Evolutionary conservation across 2,329 filamentous ascomycete species (phyloP), one percentile per base, ranked within the genome.

Genomic region (Arthroderma sp.): DNA sequence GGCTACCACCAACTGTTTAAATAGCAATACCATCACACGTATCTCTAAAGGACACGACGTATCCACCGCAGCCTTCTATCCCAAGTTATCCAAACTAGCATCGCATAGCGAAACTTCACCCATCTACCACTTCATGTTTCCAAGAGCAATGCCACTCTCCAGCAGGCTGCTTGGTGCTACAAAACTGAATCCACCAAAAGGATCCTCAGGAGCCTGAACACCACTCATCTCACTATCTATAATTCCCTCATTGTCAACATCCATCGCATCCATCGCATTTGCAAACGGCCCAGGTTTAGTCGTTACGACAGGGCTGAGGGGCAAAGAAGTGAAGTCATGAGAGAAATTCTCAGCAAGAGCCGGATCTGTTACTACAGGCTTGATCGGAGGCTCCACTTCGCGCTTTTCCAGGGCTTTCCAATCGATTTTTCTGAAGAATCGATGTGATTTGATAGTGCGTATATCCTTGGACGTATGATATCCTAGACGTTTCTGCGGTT

Each of bases 321-420:
- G 81, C 61, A 95, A 73, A 57, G 87, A 84, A 0, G 91, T 98
- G 70, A 98, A 98, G 68, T 96, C 90, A n/a, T 79, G 77, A 0
- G 87, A 82, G 73, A 98, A 98, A 74, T 98, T 98, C 80, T 98
- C 94, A 0, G 93, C 93, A 49, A 96, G 78, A 70, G 94, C 91
- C 0, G 93, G 93, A 66, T 98, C 90, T 0, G 93, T 97, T 67
- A 98, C 91, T 66, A 97, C 79, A 15, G 93, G 93, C 68, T 87
- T 83, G 65, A 98, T 97, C 0, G 93, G 93, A 0, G 93, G 87
- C 64, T 88, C 85, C 51, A 95, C 64, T 71, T 96, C 88, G 37
- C 91, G 81, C 28, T 81, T 83, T 61, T 87, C 89, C 13, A 98
- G 80, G 65, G 84, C 86, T 73, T 84, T 85, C 93, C 93, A 98